Percentiles rank a stretch among this genome's conserved stretches.
phyloP scores from a whole-genome alignment of 2,329 filamentous ascomycete genomes.

The Fusarium dlaminii region DNA sequence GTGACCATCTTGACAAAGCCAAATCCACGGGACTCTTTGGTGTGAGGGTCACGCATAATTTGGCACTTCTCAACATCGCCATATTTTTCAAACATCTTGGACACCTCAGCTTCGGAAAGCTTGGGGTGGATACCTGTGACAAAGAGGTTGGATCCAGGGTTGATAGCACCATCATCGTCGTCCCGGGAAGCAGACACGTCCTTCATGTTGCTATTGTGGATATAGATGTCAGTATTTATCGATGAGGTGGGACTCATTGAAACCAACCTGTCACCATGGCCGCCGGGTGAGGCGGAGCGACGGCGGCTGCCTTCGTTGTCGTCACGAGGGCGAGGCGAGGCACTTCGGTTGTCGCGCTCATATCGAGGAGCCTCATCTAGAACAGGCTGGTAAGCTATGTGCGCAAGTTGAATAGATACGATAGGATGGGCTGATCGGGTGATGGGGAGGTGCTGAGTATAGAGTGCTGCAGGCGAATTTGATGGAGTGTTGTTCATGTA shows the following conservation, averaged over 20 bases:
- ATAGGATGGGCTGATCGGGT: too few relatives aligned
- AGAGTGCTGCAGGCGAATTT: background rate
- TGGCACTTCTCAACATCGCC: slow-evolving; percentile 99
- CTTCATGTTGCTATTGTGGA: slow-evolving; percentile 56
- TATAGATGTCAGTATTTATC: slow-evolving; percentile 14
- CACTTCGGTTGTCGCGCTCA: slow-evolving; percentile 73
- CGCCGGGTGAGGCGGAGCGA: slow-evolving; percentile 69
- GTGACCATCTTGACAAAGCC: slow-evolving; percentile 99
- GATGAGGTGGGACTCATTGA: background rate
- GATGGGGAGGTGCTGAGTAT: background rate
- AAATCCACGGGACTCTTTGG: slow-evolving; percentile 97
- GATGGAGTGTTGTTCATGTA: slow-evolving; percentile 4
- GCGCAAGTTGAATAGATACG: background rate
- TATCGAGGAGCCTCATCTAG: slow-evolving; percentile 72
- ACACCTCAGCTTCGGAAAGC: slow-evolving; percentile 88
- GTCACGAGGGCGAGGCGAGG: slow-evolving; percentile 71
- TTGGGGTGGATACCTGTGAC: slow-evolving; percentile 97
- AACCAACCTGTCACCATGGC: slow-evolving; percentile 51
- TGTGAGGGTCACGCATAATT: slow-evolving; percentile 99
- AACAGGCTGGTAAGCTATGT: slow-evolving; percentile 11
- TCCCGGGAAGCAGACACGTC: slow-evolving; percentile 61
- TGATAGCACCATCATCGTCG: slow-evolving; percentile 83
- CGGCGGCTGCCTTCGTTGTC: slow-evolving; percentile 68
- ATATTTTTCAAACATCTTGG: slow-evolving; percentile 97
- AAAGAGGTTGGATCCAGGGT: slow-evolving; percentile 97